These are phyloP conservation scores for Tephrocybe sp. DNA, from an alignment of 768 basidiomycete genomes.

Conservation along the genomic window DNA sequence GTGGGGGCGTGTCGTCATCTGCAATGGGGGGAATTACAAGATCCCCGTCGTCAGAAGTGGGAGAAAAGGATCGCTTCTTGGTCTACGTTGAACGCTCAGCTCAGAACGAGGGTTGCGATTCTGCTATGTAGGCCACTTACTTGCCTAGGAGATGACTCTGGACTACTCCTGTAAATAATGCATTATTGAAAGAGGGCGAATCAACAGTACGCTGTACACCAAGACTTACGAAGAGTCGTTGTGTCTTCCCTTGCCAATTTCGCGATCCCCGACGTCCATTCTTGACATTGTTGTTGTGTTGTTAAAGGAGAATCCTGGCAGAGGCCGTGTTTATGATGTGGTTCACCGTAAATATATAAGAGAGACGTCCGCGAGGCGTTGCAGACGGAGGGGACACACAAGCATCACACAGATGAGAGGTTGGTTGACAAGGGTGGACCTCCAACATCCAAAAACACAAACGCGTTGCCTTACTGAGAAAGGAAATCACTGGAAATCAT, in stretches of 20 bases:
- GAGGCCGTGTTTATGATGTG: background rate
- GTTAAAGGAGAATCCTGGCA: background rate
- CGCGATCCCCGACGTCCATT: constrained; percentile 27
- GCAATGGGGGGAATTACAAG: constrained; percentile 36
- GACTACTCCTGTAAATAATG: constrained; percentile 46
- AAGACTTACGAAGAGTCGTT: constrained; percentile 38
- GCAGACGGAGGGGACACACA: constrained; percentile 6
- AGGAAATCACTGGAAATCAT: constrained; percentile 6
- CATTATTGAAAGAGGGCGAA: background rate
- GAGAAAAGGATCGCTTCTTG: constrained; percentile 51
- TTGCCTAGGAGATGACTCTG: constrained; percentile 51
- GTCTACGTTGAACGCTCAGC: constrained; percentile 27
- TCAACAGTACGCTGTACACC: background rate
- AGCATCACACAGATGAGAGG: constrained; percentile 6
- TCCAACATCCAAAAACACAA: background rate
- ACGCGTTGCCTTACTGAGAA: constrained; percentile 7
- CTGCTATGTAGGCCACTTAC: constrained; percentile 30
- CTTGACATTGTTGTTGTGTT: constrained; percentile 12
- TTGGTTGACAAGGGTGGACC: background rate
- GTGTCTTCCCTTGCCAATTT: constrained; percentile 38
- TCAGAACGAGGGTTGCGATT: constrained; percentile 1
- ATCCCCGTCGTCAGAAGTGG: constrained; percentile 51
- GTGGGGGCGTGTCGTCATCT: constrained; percentile 50
- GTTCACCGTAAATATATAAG: constrained; percentile 1
- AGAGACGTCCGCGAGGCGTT: background rate